Evolutionary conservation across 192 early-diverging fungal genomes (phyloP).

Genomic region (Backusella psychrophila): DNA sequence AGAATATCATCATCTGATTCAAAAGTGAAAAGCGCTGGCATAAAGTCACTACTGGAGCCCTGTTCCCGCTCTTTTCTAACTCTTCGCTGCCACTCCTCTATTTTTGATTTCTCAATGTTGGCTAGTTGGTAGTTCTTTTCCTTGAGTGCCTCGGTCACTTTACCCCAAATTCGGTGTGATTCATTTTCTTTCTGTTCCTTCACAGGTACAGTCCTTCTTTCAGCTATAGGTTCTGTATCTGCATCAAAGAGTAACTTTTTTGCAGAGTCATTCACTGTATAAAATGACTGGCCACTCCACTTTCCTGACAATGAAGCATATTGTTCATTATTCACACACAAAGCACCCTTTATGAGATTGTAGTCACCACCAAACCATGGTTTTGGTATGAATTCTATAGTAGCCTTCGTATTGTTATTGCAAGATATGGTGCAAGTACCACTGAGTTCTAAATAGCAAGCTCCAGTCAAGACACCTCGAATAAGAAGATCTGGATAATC

Average conservation of each 20-base stretch:
- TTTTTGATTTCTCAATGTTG: slow-evolving; percentile 62
- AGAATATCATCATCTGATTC: slow-evolving; percentile 8
- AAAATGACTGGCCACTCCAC: slow-evolving; percentile 32
- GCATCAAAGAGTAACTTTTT: slow-evolving; percentile 65
- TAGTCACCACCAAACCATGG: slow-evolving; percentile 67
- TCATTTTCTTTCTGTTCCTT: slow-evolving; percentile 62
- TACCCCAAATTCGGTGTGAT: slow-evolving; percentile 67
- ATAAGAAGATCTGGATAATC: slow-evolving; percentile 58
- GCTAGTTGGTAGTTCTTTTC: slow-evolving; percentile 62
- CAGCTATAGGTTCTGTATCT: slow-evolving; percentile 48
- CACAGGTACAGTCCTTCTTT: slow-evolving; percentile 56
- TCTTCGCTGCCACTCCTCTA: slow-evolving; percentile 66
- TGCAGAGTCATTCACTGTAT: slow-evolving; percentile 21
- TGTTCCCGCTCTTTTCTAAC: slow-evolving; percentile 58
- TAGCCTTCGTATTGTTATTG: slow-evolving; percentile 50
- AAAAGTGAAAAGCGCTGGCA: slow-evolving; percentile 27
- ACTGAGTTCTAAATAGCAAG: slow-evolving; percentile 61
- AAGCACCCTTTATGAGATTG: slow-evolving; percentile 38
- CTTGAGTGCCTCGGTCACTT: slow-evolving; percentile 62
- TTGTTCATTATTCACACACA: slow-evolving; percentile 17
- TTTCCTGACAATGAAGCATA: slow-evolving; percentile 23
- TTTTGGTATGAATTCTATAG: slow-evolving; percentile 59
- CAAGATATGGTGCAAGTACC: slow-evolving; percentile 56
- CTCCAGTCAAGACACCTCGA: slow-evolving; percentile 57
- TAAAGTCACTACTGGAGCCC: slow-evolving; percentile 34